phyloP scores from a whole-genome alignment of 495 filamentous ascomycete genomes.

The Penicillium cosmopolitanum region DNA sequence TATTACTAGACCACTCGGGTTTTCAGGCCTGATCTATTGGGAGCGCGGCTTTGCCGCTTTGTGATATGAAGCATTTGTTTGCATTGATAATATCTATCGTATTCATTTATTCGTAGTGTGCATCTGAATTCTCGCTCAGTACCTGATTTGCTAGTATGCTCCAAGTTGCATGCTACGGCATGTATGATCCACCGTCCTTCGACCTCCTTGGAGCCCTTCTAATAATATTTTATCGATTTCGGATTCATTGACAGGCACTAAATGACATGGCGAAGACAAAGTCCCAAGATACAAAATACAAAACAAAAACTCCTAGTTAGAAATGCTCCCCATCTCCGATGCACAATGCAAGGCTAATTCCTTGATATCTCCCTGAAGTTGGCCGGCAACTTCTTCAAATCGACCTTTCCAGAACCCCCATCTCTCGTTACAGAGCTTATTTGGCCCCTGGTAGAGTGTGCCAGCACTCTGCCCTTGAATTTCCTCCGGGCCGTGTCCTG shows the following conservation, averaged over 20 bases:
- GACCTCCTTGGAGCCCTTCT: neutral
- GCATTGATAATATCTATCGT: conserved; percentile 3
- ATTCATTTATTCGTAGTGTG: neutral
- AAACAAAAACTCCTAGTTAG: conserved; percentile 5
- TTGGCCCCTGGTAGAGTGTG: neutral
- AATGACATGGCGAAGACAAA: neutral
- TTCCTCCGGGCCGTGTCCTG: neutral
- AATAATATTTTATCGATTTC: too few relatives aligned
- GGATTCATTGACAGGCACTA: neutral
- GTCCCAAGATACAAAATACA: neutral
- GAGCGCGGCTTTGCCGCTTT: conserved; percentile 18
- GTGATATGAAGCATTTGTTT: conserved; percentile 26
- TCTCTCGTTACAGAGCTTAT: neutral
- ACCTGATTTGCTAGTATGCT: too few relatives aligned
- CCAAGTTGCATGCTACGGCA: too few relatives aligned
- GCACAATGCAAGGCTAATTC: neutral
- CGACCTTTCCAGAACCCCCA: conserved; percentile 1
- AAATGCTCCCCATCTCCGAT: conserved; percentile 1
- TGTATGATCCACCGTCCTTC: neutral
- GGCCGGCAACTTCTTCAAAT: neutral
- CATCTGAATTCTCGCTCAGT: too few relatives aligned
- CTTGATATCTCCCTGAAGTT: neutral
- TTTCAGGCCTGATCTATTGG: conserved; percentile 32
- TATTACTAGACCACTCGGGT: conserved; percentile 52
- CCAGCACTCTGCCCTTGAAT: neutral